A percentile compares a stretch with the other conserved stretches of the same genome.
These are phyloP conservation scores for Metschnikowia henanensis DNA, from an alignment of 805 yeast genomes.

Conservation along the genomic window DNA sequence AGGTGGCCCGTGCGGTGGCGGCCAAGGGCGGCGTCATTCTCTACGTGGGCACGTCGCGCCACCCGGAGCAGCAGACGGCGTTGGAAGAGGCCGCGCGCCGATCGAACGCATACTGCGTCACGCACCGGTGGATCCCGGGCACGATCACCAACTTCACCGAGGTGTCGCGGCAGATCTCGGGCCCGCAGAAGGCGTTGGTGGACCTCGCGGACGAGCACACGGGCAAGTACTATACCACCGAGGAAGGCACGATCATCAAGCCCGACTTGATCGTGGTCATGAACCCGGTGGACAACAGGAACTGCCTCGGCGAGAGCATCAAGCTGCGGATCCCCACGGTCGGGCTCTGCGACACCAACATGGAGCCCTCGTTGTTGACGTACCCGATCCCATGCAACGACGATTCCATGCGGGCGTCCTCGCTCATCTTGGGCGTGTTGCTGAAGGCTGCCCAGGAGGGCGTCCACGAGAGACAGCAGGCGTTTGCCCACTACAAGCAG, in stretches of 20 bases:
- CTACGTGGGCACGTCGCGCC: conserved; percentile 81
- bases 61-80: conserved; percentile 62
- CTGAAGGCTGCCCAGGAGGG: conserved; percentile 87
- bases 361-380: conserved; percentile 85
- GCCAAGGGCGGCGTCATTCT: conserved; percentile 82
- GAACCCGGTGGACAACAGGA: conserved; percentile 85
- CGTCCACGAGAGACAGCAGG: conserved; percentile 50
- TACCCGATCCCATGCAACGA: conserved; percentile 98
- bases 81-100: conserved; percentile 80
- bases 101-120: conserved; percentile 76
- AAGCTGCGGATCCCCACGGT: conserved; percentile 86
- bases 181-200: conserved; percentile 51
- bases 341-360: conserved; percentile 91
- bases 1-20: conserved; percentile 80
- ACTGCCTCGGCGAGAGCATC: conserved; percentile 78
- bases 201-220: conserved; percentile 73
- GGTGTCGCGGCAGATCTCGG: conserved; percentile 53
- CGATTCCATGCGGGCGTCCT: conserved; percentile 80
- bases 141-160: conserved; percentile 83
- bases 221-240: conserved; percentile 50
- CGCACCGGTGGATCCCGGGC: conserved; percentile 92
- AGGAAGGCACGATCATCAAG: conserved; percentile 57
- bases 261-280: conserved; percentile 88
- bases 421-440: conserved; percentile 78
- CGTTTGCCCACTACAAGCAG: conserved; percentile 18